Percentiles rank a stretch among this genome's conserved stretches.
Conservation (phyloP, 1,284 basidiomycete species). For the Rhodotorula sp. region DNA sequence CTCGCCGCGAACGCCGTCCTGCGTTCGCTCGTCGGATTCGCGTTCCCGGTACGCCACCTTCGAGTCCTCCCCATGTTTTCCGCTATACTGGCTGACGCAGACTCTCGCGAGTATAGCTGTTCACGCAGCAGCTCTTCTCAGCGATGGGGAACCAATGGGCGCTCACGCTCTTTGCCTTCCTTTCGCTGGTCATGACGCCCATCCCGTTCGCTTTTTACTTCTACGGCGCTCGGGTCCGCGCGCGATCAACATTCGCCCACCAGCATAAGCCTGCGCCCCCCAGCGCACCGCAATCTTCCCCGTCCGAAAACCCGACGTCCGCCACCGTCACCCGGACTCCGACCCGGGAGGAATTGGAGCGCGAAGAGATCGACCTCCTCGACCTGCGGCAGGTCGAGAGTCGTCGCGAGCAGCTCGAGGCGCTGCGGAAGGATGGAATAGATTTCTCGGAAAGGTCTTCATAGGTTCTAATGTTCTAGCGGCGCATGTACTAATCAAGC, state of each 20-base stretch:
- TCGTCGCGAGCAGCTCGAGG: constrained; percentile 1
- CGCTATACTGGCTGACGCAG: not conserved
- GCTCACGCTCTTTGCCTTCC: constrained; percentile 61
- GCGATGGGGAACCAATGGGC: constrained; percentile 66
- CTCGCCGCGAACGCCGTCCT: constrained; percentile 68
- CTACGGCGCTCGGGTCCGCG: constrained; percentile 49
- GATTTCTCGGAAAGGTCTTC: not conserved
- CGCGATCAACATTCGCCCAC: constrained; percentile 36
- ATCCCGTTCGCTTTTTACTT: constrained; percentile 55
- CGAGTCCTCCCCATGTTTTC: not conserved
- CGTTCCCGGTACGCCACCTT: constrained; percentile 1
- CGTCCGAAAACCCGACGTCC: not conserved
- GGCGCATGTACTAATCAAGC: no score
- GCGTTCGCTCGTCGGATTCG: constrained; percentile 56
- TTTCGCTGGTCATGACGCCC: constrained; percentile 58
- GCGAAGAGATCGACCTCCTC: constrained; percentile 7
- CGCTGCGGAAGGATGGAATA: constrained; percentile 2
- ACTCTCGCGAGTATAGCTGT: constrained; percentile 28
- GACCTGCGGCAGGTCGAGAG: constrained; percentile 7
- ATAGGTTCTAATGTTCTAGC: no score
- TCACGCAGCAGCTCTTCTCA: constrained; percentile 57
- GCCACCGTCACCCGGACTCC: not conserved
- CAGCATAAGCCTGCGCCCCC: constrained; percentile 21
- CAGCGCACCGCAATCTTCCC: not conserved
- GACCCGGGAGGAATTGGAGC: constrained; percentile 12